phyloP scores from a whole-genome alignment of 441 rosid species.

The Pelargonium hybrid region DNA sequence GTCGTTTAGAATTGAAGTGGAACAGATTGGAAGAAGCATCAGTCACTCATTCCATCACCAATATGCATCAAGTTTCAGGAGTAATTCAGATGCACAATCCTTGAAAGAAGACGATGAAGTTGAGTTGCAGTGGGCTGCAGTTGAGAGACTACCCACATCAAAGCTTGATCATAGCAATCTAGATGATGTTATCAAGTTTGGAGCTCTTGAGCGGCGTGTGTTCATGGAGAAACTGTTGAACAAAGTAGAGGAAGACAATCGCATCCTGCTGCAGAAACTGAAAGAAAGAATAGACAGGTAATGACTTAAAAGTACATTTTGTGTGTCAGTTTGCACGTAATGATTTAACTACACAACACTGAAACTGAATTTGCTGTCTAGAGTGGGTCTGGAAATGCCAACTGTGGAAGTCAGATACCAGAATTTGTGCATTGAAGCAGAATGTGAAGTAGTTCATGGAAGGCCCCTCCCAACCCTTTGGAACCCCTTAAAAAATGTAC shows the following conservation, averaged over 20 bases:
- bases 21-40: too few relatives aligned
- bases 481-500: conserved; percentile 17
- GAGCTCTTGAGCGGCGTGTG: conserved; percentile 21
- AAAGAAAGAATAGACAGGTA: conserved; percentile 28
- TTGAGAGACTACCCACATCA: conserved; percentile 26
- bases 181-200: conserved; percentile 25
- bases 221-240: conserved; percentile 25
- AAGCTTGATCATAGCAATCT: conserved; percentile 14
- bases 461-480: conserved; percentile 15
- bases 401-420: conserved; percentile 20
- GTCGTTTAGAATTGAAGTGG: too few relatives aligned
- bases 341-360: too few relatives aligned
- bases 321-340: too few relatives aligned
- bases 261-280: conserved; percentile 21
- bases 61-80: background rate
- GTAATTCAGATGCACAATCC: background rate
- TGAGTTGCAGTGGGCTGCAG: conserved; percentile 29
- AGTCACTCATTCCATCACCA: background rate
- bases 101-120: conserved; percentile 14
- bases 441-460: conserved; percentile 1
- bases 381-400: conserved; percentile 18
- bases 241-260: conserved; percentile 30
- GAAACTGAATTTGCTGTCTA: background rate
- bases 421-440: conserved; percentile 16
- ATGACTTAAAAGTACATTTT: background rate